Percentiles rank a stretch among this genome's conserved stretches.
Evolutionary conservation across 768 basidiomycete species (phyloP).

Genomic region (Russula ochroleuca): DNA sequence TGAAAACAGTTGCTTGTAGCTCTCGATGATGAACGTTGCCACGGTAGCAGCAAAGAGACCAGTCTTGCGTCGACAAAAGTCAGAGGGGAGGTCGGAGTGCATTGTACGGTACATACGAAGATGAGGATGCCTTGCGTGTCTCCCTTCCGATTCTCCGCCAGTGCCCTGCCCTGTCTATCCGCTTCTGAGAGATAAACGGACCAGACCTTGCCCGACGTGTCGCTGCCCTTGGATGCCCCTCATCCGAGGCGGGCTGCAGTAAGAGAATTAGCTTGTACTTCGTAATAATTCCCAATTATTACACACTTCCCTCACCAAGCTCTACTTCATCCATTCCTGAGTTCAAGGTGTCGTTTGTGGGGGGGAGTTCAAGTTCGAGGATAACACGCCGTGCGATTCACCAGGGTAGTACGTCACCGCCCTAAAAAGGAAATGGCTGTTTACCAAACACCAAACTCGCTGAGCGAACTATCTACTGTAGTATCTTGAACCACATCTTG

Average conservation of each 20-base stretch:
- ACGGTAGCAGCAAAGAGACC: constrained; percentile 21
- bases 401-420: no score
- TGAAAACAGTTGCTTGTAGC: constrained; percentile 11
- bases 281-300: background rate
- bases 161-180: background rate
- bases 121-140: constrained; percentile 13
- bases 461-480: no score
- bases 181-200: constrained; percentile 15
- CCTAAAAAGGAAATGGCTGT: no score
- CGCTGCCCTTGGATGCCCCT: background rate
- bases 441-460: no score
- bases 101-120: constrained; percentile 1
- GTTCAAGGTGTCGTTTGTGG: background rate
- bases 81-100: no score
- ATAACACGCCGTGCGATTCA: background rate
- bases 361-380: background rate
- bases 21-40: constrained; percentile 19
- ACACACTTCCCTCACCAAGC: background rate
- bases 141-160: constrained; percentile 14
- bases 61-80: constrained; percentile 1
- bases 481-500: no score
- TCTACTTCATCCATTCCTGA: constrained; percentile 1
- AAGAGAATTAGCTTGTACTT: background rate
- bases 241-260: background rate
- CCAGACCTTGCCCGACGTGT: constrained; percentile 7